phyloP scores from a whole-genome alignment of 129 eudicot species.

The Flaveria trinervia region DNA sequence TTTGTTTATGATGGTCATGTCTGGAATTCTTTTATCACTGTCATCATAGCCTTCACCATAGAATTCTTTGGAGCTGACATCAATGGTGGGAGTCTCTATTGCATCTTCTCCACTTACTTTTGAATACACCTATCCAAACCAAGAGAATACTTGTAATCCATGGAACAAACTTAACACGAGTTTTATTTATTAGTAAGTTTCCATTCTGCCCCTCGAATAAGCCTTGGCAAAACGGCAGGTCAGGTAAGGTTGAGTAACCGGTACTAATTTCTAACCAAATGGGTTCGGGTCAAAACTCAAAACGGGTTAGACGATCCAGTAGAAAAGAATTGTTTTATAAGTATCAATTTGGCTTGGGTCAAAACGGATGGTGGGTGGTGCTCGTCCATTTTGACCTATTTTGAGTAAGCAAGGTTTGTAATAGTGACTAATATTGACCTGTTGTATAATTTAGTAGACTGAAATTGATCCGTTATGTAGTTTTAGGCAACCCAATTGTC shows the following conservation, averaged over 20 bases:
- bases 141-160: not conserved
- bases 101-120: constrained; percentile 88
- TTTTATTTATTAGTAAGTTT: not conserved
- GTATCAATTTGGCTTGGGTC: too few relatives aligned
- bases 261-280: not conserved
- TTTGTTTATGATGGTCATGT: constrained; percentile 91
- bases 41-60: constrained; percentile 96
- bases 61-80: constrained; percentile 87
- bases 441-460: too few relatives aligned
- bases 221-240: not conserved
- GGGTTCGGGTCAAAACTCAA: not conserved
- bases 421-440: too few relatives aligned
- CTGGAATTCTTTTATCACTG: constrained; percentile 98
- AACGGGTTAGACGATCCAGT: not conserved
- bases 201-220: too few relatives aligned
- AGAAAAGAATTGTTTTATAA: too few relatives aligned
- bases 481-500: too few relatives aligned
- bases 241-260: too few relatives aligned
- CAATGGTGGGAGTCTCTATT: constrained; percentile 74
- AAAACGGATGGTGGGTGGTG: too few relatives aligned
- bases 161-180: not conserved
- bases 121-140: constrained; percentile 62
- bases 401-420: too few relatives aligned
- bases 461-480: too few relatives aligned
- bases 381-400: too few relatives aligned